Base-by-base conservation (phyloP, 176 grass and related monocot genomes). In the Phyllostachys edulis region DNA sequence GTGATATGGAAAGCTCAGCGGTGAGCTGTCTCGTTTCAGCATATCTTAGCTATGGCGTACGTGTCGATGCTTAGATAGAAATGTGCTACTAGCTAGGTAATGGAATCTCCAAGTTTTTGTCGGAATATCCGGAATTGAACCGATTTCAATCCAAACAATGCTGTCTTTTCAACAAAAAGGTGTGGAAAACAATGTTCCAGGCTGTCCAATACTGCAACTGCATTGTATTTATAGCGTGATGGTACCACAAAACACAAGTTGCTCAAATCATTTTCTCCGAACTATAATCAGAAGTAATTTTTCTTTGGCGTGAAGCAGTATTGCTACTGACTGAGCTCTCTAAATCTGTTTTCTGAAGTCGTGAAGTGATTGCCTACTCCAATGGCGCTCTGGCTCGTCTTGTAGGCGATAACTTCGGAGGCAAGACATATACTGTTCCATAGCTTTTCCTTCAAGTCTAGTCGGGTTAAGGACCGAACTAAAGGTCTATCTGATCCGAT, bases 401-500 rank as follows among this genome's bases (percentile, higher is more conserved):
- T 52, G 42, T 16, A 16, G 76, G 45, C 65, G 83, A 86, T 86
- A 90, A 54, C 88, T 90, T 90, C 83, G 80, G 40, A 68, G 73
- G 37, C 71, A 90, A 90, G 88, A 90, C 56, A 82, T 54, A 70
- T 47, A 82, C 78, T 45, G 24, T 64, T 61, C 76, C 60, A 63
- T 32, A 64, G 61, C 69, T 63, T 76, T 81, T 44, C 44, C 17
- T 45, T 42, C 64, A 34, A 90, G 83, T 42, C 64, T 24, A 90
- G 83, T 71, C 78, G 78, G 49, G 23, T 69, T 67, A 67, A 85
- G 71, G 73, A 71, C 38, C 45, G 74, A 59, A 29, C 52, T 23
- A 84, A 84, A 86, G 80, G 56, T 11, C 55, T 61, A 50, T 77
- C 79, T 78, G 88, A 86, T 90, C 83, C 79, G 57, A 90, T 90